Conservation (phyloP, 192 early-diverging fungal genomes). For the Backusella psychrophila region DNA sequence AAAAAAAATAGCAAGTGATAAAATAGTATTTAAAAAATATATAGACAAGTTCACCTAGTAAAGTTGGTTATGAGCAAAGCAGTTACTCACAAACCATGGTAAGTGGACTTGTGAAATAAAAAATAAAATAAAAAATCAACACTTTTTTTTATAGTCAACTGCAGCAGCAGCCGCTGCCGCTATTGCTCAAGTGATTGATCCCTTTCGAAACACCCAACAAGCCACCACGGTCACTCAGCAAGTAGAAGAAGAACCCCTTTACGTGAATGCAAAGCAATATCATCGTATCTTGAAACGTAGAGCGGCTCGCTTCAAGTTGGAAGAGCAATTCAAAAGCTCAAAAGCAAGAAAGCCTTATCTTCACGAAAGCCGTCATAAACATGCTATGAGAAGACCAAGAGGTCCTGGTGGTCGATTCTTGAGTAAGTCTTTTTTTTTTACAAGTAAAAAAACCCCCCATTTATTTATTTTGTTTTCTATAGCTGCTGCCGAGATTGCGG, state of each 20-base stretch:
- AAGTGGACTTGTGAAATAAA: neutral
- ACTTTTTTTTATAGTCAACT: neutral
- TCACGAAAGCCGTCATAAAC: conserved; percentile 95
- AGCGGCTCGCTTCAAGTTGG: conserved; percentile 81
- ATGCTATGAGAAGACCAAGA: conserved; percentile 95
- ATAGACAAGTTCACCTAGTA: neutral
- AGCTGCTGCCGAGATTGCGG: conserved; percentile 71
- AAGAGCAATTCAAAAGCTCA: conserved; percentile 71
- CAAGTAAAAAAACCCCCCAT: neutral
- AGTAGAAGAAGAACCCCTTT: conserved; percentile 78
- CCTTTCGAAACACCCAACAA: neutral
- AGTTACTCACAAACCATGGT: neutral
- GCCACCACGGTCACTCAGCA: neutral
- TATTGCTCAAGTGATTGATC: conserved; percentile 6
- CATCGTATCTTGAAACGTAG: conserved; percentile 94
- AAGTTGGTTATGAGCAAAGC: neutral
- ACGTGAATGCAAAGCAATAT: conserved; percentile 99
- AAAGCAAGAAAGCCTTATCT: conserved; percentile 88
- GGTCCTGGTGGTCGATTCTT: conserved; percentile 98
- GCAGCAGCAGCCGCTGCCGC: neutral
- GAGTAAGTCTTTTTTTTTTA: conserved; percentile 36
- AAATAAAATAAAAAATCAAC: neutral
- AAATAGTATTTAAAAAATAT: neutral
- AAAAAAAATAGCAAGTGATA: neutral
- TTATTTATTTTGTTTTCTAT: neutral